phyloP scores from a whole-genome alignment of 495 filamentous ascomycete species.

The Penicillium coffeae region DNA sequence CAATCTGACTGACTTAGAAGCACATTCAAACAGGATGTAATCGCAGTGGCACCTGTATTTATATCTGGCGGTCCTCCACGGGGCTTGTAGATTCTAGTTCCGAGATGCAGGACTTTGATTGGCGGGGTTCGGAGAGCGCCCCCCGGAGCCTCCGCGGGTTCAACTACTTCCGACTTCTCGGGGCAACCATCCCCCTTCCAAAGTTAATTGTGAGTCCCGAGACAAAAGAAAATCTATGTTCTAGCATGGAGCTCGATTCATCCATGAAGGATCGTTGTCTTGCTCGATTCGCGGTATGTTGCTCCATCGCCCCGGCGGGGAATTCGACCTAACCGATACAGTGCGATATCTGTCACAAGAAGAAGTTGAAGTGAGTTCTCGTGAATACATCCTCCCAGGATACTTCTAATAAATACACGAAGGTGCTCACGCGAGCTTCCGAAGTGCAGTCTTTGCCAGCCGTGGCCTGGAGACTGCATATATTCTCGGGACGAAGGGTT shows the following conservation, averaged over 20 bases:
- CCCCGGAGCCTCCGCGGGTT: constrained; percentile 1
- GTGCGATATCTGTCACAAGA: constrained; percentile 19
- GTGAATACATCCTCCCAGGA: no score
- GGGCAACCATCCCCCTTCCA: background rate
- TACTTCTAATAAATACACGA: background rate
- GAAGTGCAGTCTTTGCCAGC: constrained; percentile 19
- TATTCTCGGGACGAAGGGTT: constrained; percentile 14
- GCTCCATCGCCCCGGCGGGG: background rate
- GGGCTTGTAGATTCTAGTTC: background rate
- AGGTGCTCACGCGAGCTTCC: constrained; percentile 22
- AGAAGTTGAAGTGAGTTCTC: constrained; percentile 27
- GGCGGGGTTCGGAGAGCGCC: background rate
- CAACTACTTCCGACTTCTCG: constrained; percentile 3
- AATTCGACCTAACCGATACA: constrained; percentile 8
- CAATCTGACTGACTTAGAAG: no score
- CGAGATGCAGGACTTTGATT: constrained; percentile 2
- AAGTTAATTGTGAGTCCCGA: no score
- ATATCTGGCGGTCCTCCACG: no score
- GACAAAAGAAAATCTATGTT: no score
- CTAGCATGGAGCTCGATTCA: no score
- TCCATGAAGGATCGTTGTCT: no score
- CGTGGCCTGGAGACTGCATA: constrained; percentile 17
- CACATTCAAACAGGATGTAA: no score
- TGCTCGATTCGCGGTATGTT: constrained; percentile 5
- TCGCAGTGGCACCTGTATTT: no score